Base-by-base conservation (phyloP, 2,329 filamentous ascomycete species). In the Pestalotiopsis sp. region DNA sequence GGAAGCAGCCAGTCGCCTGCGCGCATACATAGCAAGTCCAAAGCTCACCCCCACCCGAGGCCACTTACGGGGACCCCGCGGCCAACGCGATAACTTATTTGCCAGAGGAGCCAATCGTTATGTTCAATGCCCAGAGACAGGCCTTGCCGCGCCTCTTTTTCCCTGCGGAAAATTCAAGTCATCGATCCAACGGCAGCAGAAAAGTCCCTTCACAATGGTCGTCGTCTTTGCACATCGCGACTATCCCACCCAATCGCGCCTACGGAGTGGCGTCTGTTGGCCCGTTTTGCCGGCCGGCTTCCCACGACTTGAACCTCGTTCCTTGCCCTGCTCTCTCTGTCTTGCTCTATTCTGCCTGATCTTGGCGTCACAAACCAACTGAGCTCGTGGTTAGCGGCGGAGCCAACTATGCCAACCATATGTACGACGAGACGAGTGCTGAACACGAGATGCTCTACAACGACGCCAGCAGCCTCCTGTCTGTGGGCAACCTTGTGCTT, bases 401-500 rank as follows among this genome's bases (percentile, higher is more conserved):
- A 20, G 52, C 12, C 40, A 49, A 57, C 25, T 52, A 31, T 14
- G 66, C 59, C 23, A 56, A 38, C 65, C 45, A 52, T 36, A 60
- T 38, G 27, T 41, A 12, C 20, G 27, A 41, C 38, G 31, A 38
- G 20, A 58, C 20, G 64, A 66, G 25, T 52, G 17, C 45, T 13
- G n/a, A 66, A 66, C 65, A 66, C 65, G 65, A 60, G 52, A 45
- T 49, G 65, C 58, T 60, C 14, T 27, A 60, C 56, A 25, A 52
- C 65, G 45, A 17, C 23, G 45, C 45, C 45, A 66, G 31, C 27
- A 45, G 25, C 40, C 20, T n/a, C 13, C 40, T 45, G 27, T n/a
- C 23, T 66, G 65, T 66, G 13, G 65, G 52, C 52, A 59, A 66
- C 56, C 65, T 66, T 66, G 65, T 59, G 65, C 40, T 60, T 60